phyloP scores from a whole-genome alignment of 768 basidiomycete species.

The Candolleomyces eurysporus region DNA sequence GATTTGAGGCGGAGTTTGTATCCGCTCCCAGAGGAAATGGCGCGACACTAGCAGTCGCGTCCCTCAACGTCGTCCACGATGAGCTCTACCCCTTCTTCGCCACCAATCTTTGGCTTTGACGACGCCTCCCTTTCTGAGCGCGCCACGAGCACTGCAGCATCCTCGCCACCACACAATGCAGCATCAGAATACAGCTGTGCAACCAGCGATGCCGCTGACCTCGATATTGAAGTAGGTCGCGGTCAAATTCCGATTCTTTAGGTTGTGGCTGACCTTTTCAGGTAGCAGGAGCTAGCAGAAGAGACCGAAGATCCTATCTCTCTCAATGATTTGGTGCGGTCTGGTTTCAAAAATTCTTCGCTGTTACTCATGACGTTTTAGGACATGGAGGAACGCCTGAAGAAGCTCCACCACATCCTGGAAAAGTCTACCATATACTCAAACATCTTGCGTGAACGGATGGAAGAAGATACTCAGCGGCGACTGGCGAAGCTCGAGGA shows the following conservation, averaged over 20 bases:
- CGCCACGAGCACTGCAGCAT: constrained; percentile 21
- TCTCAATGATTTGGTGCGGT: constrained; percentile 12
- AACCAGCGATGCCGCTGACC: constrained; percentile 16
- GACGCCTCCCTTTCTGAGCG: constrained; percentile 9
- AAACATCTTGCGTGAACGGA: constrained; percentile 64
- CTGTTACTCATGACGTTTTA: constrained; percentile 18
- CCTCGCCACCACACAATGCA: constrained; percentile 22
- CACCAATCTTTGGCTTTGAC: constrained; percentile 12
- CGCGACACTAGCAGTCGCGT: not conserved
- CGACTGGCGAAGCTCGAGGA: constrained; percentile 24
- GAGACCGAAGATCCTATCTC: not conserved
- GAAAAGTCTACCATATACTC: constrained; percentile 79
- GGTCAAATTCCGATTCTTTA: not conserved
- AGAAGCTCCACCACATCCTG: constrained; percentile 64
- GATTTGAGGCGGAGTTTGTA: constrained; percentile 1
- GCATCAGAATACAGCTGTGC: constrained; percentile 23
- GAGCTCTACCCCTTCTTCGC: constrained; percentile 21
- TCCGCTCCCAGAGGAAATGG: not conserved
- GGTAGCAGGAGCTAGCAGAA: not conserved
- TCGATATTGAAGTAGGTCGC: not conserved
- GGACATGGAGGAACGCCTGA: constrained; percentile 50
- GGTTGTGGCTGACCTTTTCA: not conserved
- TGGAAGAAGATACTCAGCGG: constrained; percentile 58
- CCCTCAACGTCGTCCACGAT: constrained; percentile 8
- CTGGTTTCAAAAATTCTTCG: not conserved